Percentiles rank a stretch among this genome's conserved stretches.
Evolutionary conservation across 1,139 yeast species (phyloP).

Genomic region (Candida neerlandica): DNA sequence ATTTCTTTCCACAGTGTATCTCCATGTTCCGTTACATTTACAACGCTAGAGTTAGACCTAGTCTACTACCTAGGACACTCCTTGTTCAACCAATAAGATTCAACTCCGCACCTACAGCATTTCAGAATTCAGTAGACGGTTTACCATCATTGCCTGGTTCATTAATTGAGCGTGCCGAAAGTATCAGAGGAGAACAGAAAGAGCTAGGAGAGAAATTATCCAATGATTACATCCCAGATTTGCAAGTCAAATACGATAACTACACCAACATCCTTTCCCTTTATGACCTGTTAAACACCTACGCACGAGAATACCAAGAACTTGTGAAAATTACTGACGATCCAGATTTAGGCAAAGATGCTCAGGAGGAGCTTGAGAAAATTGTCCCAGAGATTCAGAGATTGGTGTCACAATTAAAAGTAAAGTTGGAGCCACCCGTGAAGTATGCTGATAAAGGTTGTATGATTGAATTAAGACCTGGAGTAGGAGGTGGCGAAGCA

Average conservation of each 20-base stretch:
- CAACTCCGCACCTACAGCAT: background rate
- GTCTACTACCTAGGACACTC: background rate
- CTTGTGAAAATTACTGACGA: slow-evolving; percentile 39
- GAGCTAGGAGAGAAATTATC: slow-evolving; percentile 42
- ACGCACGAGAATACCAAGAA: slow-evolving; percentile 44
- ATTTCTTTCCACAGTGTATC: background rate
- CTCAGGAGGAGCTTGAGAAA: slow-evolving; percentile 31
- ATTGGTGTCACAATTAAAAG: slow-evolving; percentile 50
- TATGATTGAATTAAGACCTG: slow-evolving; percentile 85
- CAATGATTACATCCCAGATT: slow-evolving; percentile 14
- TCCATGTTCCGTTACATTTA: background rate
- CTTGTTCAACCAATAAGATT: background rate
- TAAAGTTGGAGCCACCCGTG: slow-evolving; percentile 71
- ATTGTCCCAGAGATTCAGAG: slow-evolving; percentile 38
- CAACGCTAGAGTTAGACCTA: background rate
- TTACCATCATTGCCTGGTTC: slow-evolving; percentile 54
- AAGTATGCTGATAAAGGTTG: slow-evolving; percentile 79
- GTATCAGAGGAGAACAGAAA: slow-evolving; percentile 51
- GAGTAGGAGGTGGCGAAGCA: slow-evolving; percentile 97
- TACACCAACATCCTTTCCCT: slow-evolving; percentile 45
- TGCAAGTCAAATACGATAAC: slow-evolving; percentile 16
- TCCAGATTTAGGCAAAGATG: slow-evolving; percentile 22
- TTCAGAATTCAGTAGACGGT: background rate
- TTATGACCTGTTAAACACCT: slow-evolving; percentile 32
- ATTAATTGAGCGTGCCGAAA: slow-evolving; percentile 62